A percentile compares a stretch with the other conserved stretches of the same genome.
phyloP scores from a whole-genome alignment of 1,139 yeast genomes.

The Pichia sp. region DNA sequence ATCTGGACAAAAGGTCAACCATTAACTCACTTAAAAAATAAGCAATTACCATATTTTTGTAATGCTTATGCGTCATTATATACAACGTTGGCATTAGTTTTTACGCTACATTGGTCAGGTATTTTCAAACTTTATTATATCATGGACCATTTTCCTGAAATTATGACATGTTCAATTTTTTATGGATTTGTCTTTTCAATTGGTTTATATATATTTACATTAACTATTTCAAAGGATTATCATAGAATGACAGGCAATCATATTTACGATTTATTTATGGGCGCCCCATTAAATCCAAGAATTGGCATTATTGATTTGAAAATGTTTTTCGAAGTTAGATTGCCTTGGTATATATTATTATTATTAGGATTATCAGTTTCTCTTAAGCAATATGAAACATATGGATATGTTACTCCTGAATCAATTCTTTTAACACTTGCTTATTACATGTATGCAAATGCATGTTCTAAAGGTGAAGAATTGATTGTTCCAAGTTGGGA shows the following conservation, averaged over 20 bases:
- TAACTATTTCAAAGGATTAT: slow-evolving; percentile 62
- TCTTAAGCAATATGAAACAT: slow-evolving; percentile 70
- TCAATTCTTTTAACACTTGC: slow-evolving; percentile 69
- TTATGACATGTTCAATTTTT: slow-evolving; percentile 85
- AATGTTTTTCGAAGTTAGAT: slow-evolving; percentile 94
- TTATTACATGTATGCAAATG: slow-evolving; percentile 92
- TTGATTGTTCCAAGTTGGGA: slow-evolving; percentile 98
- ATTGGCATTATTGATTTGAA: slow-evolving; percentile 87
- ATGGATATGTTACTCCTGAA: slow-evolving; percentile 77
- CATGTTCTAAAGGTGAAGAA: slow-evolving; percentile 97
- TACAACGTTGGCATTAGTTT: slow-evolving; percentile 50
- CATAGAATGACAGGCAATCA: slow-evolving; percentile 90
- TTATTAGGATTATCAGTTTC: slow-evolving; percentile 71
- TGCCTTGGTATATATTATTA: slow-evolving; percentile 92
- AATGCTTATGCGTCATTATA: slow-evolving; percentile 86
- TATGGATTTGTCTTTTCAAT: slow-evolving; percentile 67
- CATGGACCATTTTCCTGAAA: slow-evolving; percentile 78
- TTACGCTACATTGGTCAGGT: slow-evolving; percentile 65
- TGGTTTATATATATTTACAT: slow-evolving; percentile 55
- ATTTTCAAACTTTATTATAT: slow-evolving; percentile 66
- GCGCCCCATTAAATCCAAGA: slow-evolving; percentile 94
- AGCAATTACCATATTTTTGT: slow-evolving; percentile 85
- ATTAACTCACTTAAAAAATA: slow-evolving; percentile 67
- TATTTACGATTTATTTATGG: slow-evolving; percentile 90
- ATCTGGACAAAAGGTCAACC: slow-evolving; percentile 94